phyloP scores from a whole-genome alignment of 2,329 filamentous ascomycete species.

The Exophiala calicioides region DNA sequence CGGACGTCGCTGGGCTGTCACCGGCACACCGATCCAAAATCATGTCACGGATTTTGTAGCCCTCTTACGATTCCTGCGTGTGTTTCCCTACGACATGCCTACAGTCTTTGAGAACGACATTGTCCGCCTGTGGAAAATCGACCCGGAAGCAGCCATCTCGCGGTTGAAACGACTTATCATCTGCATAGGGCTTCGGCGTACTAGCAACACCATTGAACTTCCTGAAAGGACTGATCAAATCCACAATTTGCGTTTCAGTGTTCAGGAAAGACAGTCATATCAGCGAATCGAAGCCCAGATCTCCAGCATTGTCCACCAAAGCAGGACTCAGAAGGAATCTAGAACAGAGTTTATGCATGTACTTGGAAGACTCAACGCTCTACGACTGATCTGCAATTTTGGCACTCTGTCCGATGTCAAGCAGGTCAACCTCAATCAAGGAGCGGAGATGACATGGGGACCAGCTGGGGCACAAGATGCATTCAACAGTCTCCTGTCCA shows the following conservation, averaged over 20 bases:
- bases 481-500: no score
- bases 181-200: conserved; percentile 15
- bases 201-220: conserved; percentile 4
- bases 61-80: conserved; percentile 48
- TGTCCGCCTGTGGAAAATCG: conserved; percentile 16
- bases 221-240: conserved; percentile 3
- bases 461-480: no score
- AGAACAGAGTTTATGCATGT: conserved; percentile 42
- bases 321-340: no score
- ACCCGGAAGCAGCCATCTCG: conserved; percentile 8
- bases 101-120: conserved; percentile 45
- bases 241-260: neutral
- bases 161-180: conserved; percentile 12
- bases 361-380: conserved; percentile 48
- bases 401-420: no score
- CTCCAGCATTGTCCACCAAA: no score
- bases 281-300: conserved; percentile 13
- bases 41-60: conserved; percentile 44
- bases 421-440: no score
- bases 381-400: conserved; percentile 51
- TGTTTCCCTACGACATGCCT: conserved; percentile 44
- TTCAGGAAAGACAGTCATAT: conserved; percentile 10
- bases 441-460: no score
- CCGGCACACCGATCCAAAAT: conserved; percentile 55
- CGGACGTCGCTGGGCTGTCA: conserved; percentile 48